A percentile compares a stretch with the other conserved stretches of the same genome.
Evolutionary conservation across 1,284 basidiomycete genomes (phyloP).

Genomic region (Naganishia sp.): DNA sequence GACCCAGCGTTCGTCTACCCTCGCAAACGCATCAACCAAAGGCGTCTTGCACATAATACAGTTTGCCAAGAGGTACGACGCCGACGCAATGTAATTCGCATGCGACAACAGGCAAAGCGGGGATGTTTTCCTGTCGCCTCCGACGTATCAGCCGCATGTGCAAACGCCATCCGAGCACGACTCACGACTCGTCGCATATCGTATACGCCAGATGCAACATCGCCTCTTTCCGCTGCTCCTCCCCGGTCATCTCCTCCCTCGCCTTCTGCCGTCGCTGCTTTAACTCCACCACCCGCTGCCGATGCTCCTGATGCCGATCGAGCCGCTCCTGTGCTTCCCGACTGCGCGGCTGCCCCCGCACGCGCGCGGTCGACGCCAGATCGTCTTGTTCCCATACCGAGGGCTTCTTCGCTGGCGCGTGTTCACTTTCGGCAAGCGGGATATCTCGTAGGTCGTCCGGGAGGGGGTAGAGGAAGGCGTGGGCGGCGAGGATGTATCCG

Average conservation of each 20-base stretch:
- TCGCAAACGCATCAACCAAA: neutral
- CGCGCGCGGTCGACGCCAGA: neutral
- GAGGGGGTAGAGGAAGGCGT: slow-evolving; percentile 42
- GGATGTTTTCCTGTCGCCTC: slow-evolving; percentile 16
- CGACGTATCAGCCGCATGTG: neutral
- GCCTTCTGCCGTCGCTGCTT: slow-evolving; percentile 4
- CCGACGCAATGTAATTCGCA: slow-evolving; percentile 22
- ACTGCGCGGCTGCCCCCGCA: neutral
- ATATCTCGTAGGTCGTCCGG: neutral
- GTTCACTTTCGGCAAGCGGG: neutral
- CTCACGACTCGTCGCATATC: slow-evolving; percentile 33
- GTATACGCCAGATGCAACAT: slow-evolving; percentile 26
- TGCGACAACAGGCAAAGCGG: slow-evolving; percentile 23
- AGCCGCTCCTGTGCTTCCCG: slow-evolving; percentile 4
- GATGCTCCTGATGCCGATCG: slow-evolving; percentile 12
- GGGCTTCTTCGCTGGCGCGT: neutral
- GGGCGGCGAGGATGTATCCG: slow-evolving; percentile 68
- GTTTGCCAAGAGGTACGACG: slow-evolving; percentile 19
- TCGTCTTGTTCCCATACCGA: slow-evolving; percentile 23
- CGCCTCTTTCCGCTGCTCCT: slow-evolving; percentile 7
- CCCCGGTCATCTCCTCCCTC: slow-evolving; percentile 2
- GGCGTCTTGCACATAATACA: slow-evolving; percentile 15
- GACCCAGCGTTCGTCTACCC: slow-evolving; percentile 18
- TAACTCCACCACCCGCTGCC: neutral
- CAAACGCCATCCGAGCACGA: neutral